A percentile compares a stretch with the other conserved stretches of the same genome.
Conservation (phyloP, 257 asterid genomes). For the Solanum sejunctum region DNA sequence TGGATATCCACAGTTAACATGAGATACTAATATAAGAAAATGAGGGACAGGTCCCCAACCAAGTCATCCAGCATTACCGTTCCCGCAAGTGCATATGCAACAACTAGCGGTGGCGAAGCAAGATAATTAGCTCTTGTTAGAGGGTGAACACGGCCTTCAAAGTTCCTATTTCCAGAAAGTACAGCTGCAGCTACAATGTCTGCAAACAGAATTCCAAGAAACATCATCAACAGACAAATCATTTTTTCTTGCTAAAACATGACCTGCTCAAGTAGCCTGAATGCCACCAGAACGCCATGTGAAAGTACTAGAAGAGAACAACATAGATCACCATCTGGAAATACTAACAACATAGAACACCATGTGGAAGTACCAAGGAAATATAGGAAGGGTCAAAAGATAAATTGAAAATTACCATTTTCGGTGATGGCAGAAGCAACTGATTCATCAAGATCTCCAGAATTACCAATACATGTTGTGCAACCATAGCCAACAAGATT, state of each 20-base stretch:
- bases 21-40: neutral
- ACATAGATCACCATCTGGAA: neutral
- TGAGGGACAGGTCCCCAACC: neutral
- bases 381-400: neutral
- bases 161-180: slow-evolving; percentile 86
- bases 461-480: slow-evolving; percentile 96
- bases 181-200: slow-evolving; percentile 90
- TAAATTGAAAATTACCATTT: slow-evolving; percentile 38
- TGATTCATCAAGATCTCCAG: slow-evolving; percentile 89
- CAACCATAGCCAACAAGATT: slow-evolving; percentile 93
- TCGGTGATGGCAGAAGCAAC: slow-evolving; percentile 68
- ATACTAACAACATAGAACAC: neutral
- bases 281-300: neutral
- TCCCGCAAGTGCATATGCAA: slow-evolving; percentile 94
- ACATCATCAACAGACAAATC: neutral
- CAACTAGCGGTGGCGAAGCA: slow-evolving; percentile 81
- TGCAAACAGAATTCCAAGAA: slow-evolving; percentile 12
- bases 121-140: slow-evolving; percentile 89
- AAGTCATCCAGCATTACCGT: slow-evolving; percentile 41
- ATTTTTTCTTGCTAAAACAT: neutral
- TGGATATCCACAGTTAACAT: neutral
- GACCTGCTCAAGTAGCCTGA: neutral
- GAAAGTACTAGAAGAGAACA: neutral
- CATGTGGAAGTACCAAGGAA: neutral
- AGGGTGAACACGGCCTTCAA: slow-evolving; percentile 94